Evolutionary conservation across 345 rosid species (phyloP), one percentile per base, ranked within the genome.

Genomic region (Bruguiera sexangula): DNA sequence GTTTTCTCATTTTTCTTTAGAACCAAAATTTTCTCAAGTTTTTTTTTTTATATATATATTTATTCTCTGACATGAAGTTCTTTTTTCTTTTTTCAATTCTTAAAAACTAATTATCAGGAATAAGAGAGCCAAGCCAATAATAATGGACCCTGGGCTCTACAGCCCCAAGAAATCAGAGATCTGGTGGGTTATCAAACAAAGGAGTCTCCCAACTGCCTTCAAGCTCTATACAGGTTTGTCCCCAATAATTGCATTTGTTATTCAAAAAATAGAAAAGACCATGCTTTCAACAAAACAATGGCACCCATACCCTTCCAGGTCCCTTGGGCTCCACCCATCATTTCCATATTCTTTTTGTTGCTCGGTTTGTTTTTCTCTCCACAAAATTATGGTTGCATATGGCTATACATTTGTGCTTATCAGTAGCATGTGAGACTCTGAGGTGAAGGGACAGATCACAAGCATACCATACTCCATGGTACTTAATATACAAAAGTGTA

Each of bases 131-230:
- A 94, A 82, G 73, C 98, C 98, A 70, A 79, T 94, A 4, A 71
- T 91, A 29, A 87, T 94, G 82, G 98, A 94, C 69, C 98, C 97
- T 50, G 98, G 83, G 34, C 87, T 94, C 19, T 85, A 86, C 75
- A 85, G 89, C 26, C 62, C 48, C 39, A 91, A 89, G 74, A 91
- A 94, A 74, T 89, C 98, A 73, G 95, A 94, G 73, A 76, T 94
- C 74, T 88, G 95, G 95, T 91, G 91, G 92, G 88, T 70, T 46
- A 73, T 67, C 7, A 88, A 88, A 71, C 97, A 87, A 24, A 79
- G 98, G 76, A 71, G 82, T 56, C 81, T 91, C 69, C 98, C 98
- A n/a, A 84, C 95, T 54, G 91, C 97, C 70, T 94, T 91, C 86
- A 91, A 87, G 85, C 94, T 94, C 60, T 94, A 84, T 57, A 84